Percentiles rank a stretch among this genome's conserved stretches.
Evolutionary conservation across 2,329 filamentous ascomycete species (phyloP).

Genomic region (Alternaria sp.): DNA sequence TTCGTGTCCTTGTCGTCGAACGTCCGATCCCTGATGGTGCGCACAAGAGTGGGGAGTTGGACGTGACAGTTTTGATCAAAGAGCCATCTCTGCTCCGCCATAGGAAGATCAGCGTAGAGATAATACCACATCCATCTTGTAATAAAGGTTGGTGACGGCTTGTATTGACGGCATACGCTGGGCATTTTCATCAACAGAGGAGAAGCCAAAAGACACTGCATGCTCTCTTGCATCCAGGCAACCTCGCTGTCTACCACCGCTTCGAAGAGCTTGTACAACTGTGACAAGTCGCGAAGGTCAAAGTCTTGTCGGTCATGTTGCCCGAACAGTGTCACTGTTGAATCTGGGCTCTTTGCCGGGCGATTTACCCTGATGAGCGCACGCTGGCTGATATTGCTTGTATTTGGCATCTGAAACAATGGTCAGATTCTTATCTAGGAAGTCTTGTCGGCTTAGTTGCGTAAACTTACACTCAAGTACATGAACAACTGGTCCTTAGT

Average conservation of each 20-base stretch:
- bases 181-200: neutral
- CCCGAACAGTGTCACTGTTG: neutral
- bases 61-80: neutral
- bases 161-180: neutral
- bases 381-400: neutral
- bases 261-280: constrained; percentile 1
- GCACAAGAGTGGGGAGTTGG: neutral
- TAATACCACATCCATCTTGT: neutral
- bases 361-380: neutral
- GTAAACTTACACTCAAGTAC: neutral
- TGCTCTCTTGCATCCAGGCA: neutral
- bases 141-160: neutral
- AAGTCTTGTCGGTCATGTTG: neutral
- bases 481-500: neutral
- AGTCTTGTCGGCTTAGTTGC: rapidly evolving
- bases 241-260: constrained; percentile 3
- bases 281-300: neutral
- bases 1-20: neutral
- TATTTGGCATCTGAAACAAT: neutral
- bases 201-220: neutral
- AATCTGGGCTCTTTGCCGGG: no score
- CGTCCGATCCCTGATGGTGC: neutral
- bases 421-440: neutral
- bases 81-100: neutral
- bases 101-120: neutral